These are phyloP conservation scores for Solanum chiquidenum DNA, from an alignment of 257 asterid genomes.

Conservation along the genomic window DNA sequence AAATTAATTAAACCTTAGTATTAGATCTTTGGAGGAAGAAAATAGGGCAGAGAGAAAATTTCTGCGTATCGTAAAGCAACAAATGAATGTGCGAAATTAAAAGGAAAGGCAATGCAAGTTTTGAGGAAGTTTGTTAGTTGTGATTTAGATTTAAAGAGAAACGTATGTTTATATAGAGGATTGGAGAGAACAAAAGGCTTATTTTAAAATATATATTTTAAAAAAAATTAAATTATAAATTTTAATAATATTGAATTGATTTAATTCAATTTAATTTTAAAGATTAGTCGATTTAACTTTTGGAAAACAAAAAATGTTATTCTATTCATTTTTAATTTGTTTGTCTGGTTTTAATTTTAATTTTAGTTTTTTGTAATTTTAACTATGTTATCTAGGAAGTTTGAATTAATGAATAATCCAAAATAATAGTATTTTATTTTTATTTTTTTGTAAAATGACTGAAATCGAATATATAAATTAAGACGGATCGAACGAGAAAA, in stretches of 20 bases:
- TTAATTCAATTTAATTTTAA: too few species aligned
- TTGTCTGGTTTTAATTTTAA: too few species aligned
- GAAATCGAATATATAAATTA: too few species aligned
- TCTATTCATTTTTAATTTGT: neutral
- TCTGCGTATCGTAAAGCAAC: neutral
- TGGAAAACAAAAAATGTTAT: too few species aligned
- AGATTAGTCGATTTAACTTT: fast-evolving
- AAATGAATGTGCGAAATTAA: neutral
- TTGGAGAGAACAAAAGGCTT: neutral
- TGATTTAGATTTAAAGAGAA: neutral
- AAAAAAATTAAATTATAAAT: too few species aligned
- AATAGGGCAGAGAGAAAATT: neutral
- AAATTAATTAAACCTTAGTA: neutral
- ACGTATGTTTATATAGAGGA: neutral
- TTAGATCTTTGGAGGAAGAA: neutral
- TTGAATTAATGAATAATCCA: too few species aligned
- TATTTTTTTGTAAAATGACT: too few species aligned
- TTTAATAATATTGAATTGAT: too few species aligned
- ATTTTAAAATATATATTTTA: neutral
- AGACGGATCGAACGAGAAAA: neutral
- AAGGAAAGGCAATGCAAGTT: neutral
- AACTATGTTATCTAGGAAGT: too few species aligned
- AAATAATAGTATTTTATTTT: too few species aligned
- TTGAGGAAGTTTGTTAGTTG: neutral
- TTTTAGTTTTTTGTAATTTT: too few species aligned